A percentile compares a stretch with the other conserved stretches of the same genome.
Evolutionary conservation across 2,329 filamentous ascomycete genomes (phyloP).

Genomic region (Colletotrichum sansevieriae): DNA sequence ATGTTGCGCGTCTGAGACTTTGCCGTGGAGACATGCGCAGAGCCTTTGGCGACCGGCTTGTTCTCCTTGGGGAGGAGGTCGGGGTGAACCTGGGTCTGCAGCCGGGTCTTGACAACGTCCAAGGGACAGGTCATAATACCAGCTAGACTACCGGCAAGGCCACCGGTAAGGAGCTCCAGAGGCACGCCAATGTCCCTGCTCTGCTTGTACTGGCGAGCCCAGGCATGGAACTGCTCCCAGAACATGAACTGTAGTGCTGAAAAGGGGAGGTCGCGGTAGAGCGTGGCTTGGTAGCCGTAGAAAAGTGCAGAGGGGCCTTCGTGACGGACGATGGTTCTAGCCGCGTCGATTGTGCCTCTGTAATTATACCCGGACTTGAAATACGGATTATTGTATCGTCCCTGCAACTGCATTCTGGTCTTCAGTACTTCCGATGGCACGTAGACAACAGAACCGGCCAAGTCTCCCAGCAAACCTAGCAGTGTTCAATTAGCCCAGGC

Average conservation of each 20-base stretch:
- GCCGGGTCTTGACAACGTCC: slow-evolving; percentile 96
- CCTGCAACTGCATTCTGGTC: slow-evolving; percentile 95
- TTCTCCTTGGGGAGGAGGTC: slow-evolving; percentile 47
- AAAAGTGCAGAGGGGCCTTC: slow-evolving; percentile 92
- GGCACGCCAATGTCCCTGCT: slow-evolving; percentile 87
- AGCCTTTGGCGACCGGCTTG: slow-evolving; percentile 41
- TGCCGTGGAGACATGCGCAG: slow-evolving; percentile 46
- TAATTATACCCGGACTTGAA: slow-evolving; percentile 98
- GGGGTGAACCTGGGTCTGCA: slow-evolving; percentile 86
- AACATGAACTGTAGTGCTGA: slow-evolving; percentile 98
- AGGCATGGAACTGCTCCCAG: slow-evolving; percentile 91
- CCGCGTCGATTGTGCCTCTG: slow-evolving; percentile 84
- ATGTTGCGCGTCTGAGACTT: slow-evolving; percentile 77
- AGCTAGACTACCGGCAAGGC: slow-evolving; percentile 89
- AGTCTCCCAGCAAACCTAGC: slow-evolving; percentile 89
- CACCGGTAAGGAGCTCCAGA: slow-evolving; percentile 90
- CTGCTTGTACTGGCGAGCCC: slow-evolving; percentile 83
- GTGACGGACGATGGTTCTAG: slow-evolving; percentile 82
- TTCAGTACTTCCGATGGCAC: slow-evolving; percentile 98
- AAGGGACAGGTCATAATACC: slow-evolving; percentile 95
- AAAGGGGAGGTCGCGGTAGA: slow-evolving; percentile 94
- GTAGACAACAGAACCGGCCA: slow-evolving; percentile 92
- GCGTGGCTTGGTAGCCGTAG: slow-evolving; percentile 95
- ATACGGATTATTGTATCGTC: slow-evolving; percentile 92
- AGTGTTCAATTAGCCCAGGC: slow-evolving; percentile 4